Percentiles rank a stretch among this genome's conserved stretches.
Evolutionary conservation across 345 rosid species (phyloP).

Genomic region (sweet orange (Citrus sinensis)): DNA sequence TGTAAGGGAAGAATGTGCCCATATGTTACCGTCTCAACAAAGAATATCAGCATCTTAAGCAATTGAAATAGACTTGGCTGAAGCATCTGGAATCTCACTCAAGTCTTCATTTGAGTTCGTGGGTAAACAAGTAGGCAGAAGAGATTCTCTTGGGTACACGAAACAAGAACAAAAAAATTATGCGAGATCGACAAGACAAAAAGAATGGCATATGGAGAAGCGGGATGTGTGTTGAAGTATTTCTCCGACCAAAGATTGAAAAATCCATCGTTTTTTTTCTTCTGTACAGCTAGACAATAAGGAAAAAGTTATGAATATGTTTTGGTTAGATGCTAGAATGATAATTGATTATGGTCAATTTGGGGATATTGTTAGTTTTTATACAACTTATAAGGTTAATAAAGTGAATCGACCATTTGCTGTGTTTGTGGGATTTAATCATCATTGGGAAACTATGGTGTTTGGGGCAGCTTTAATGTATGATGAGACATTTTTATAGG

Average conservation of each 20-base stretch:
- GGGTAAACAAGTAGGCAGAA: not conserved
- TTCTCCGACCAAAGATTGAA: not conserved
- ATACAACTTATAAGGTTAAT: not conserved
- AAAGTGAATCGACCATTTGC: not conserved
- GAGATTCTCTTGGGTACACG: not conserved
- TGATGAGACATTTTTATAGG: too few species aligned
- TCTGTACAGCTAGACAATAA: not conserved
- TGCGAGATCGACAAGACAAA: too few species aligned
- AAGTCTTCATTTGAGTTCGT: not conserved
- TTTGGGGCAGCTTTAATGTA: not conserved
- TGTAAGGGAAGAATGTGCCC: not conserved
- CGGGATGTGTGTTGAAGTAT: not conserved
- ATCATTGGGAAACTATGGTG: not conserved
- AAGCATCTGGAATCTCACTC: not conserved
- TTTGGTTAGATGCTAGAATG: conserved; percentile 9
- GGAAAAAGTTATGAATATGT: conserved; percentile 9
- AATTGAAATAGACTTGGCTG: not conserved
- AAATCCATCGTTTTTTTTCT: not conserved
- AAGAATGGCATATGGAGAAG: not conserved
- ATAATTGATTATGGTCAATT: conserved; percentile 6
- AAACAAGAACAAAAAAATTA: not conserved
- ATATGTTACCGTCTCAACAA: too few species aligned
- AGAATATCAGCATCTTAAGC: not conserved
- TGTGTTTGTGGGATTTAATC: conserved; percentile 1
- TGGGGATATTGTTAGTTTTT: not conserved